Percentiles rank a stretch among this genome's conserved stretches.
phyloP scores from a whole-genome alignment of 495 filamentous ascomycete genomes.

The Sabuloglossum arenarium region DNA sequence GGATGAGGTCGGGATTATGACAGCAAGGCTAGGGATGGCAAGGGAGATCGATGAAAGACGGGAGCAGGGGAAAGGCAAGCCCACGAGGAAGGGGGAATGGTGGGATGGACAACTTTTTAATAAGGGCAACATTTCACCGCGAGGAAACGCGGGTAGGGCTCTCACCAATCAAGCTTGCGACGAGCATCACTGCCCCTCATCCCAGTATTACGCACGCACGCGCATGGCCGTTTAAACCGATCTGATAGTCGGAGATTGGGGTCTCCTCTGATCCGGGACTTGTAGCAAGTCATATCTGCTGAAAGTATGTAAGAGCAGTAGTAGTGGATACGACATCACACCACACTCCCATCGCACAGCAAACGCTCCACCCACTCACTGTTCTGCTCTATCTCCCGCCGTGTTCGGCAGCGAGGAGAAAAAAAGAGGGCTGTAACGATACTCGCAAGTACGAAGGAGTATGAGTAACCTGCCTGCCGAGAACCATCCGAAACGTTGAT shows the following conservation, averaged over 20 bases:
- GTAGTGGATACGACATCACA: not conserved
- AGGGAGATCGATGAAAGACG: not conserved
- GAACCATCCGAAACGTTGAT: not conserved
- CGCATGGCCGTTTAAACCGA: not conserved
- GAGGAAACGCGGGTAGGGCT: not conserved
- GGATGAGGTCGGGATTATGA: not conserved
- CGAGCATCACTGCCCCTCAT: not conserved
- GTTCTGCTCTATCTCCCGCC: not conserved
- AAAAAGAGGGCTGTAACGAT: not conserved
- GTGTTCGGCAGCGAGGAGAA: not conserved
- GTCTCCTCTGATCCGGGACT: not conserved
- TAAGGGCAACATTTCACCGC: not conserved
- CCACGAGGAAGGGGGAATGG: not conserved
- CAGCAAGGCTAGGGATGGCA: not conserved
- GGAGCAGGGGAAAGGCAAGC: not conserved
- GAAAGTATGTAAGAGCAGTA: no score
- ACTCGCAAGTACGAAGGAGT: no score
- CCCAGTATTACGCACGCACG: not conserved
- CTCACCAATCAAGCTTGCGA: not conserved
- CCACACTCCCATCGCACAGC: no score
- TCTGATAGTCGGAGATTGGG: not conserved
- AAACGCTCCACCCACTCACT: not conserved
- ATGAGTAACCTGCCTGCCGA: not conserved
- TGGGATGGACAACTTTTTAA: not conserved
- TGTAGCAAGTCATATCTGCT: not conserved